phyloP scores from a whole-genome alignment of 73 alveolate species.

The Tetrahymena elliotti region DNA sequence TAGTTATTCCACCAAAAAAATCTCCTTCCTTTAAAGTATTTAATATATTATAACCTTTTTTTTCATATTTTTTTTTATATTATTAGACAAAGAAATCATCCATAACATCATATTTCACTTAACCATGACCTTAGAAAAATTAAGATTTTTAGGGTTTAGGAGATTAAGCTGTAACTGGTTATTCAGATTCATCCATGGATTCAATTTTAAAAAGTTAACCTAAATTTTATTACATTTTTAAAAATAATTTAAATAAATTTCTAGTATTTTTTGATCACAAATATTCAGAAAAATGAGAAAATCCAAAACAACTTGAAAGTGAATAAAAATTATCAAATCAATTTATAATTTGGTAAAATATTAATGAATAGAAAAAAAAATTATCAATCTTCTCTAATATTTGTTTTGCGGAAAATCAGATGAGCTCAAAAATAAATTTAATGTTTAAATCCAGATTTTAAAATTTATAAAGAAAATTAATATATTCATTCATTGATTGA shows the following conservation, averaged over 20 bases:
- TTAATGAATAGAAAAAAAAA: no score
- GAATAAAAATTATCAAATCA: no score
- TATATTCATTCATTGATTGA: no score
- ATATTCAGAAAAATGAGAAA: neutral
- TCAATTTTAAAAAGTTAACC: neutral
- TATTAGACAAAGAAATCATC: neutral
- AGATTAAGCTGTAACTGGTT: neutral
- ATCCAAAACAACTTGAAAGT: no score
- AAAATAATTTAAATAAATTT: neutral
- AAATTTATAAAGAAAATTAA: neutral
- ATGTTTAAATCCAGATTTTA: neutral
- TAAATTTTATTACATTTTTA: no score
- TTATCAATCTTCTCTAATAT: no score
- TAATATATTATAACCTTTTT: neutral
- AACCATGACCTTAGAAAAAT: neutral
- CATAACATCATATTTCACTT: neutral
- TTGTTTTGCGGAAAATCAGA: neutral
- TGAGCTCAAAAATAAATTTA: no score
- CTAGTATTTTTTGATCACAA: neutral
- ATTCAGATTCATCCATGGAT: neutral
- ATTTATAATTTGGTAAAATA: neutral
- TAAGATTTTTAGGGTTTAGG: neutral
- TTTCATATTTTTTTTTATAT: neutral
- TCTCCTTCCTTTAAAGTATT: neutral
- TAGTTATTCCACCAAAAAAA: neutral